Base-by-base conservation (phyloP, 208 protist species). In the Crithidia thermophila region DNA sequence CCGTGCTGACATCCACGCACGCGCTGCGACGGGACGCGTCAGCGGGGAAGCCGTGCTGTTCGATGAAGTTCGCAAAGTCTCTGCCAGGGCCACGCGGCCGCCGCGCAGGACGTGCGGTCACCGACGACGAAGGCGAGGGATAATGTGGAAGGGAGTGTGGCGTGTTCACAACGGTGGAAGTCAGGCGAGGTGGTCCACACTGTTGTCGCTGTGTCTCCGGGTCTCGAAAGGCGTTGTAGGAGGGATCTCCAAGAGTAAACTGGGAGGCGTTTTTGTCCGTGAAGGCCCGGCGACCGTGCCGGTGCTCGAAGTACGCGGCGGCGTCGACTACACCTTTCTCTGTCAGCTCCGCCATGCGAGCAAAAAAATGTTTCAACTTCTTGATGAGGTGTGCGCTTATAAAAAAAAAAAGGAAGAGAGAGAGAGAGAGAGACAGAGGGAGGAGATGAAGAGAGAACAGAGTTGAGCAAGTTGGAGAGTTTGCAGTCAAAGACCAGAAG, bases 51-150 rank as follows among this genome's bases (percentile, higher is more conserved):
- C 83, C 83, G 37, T 81, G 33, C 42, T 46, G 50, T 47, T 79
- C 79, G 31, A 88, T 75, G 46, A 63, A 63, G 1, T 46, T 49
- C 23, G 66, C 75, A 45, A 78, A 85, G 9, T 67, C 60, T 30
- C 46, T 81, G 14, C 79, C 83, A 4, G 83, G 83, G 0, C 78
- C 75, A 20, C 76, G 72, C 7, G 70, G 73, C 14, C 83, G 71
- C 9, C 73, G 52, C 34, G 18, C 16, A 1, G 58, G 42, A 7
- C 8, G 40, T 5, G 27, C 31, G 10, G 49, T 9, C 49, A 5
- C 45, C 45, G 45, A 7, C 21, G 7, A 9, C 42, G 3, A 30
- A 21, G 9, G 16, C 27, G 14, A 3, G 18, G 10, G 51, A 27
- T 43, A 8, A 16, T 27, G 53, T 10, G 25, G 31, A 4, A 14